A percentile compares a stretch with the other conserved stretches of the same genome.
phyloP scores from a whole-genome alignment of 1,284 basidiomycete species.

The Sutorius eximius region DNA sequence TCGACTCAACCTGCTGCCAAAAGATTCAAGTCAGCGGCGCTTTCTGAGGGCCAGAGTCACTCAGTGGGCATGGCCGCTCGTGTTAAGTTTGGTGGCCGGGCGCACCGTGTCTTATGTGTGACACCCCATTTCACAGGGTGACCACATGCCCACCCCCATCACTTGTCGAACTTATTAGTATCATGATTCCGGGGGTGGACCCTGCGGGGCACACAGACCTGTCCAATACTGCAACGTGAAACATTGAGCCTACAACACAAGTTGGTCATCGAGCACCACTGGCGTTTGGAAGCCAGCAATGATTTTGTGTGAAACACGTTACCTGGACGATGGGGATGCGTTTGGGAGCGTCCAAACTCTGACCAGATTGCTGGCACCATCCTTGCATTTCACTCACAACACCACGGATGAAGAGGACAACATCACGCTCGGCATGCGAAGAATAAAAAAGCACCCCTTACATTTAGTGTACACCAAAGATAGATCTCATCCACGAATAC shows the following conservation, averaged over 20 bases:
- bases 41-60: not conserved
- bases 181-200: not conserved
- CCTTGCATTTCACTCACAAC: not conserved
- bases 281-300: not conserved
- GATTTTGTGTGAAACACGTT: not conserved
- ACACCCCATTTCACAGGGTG: not conserved
- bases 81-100: not conserved
- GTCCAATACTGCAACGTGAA: too few species aligned
- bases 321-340: not conserved
- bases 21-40: not conserved
- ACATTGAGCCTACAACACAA: not conserved
- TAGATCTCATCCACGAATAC: not conserved
- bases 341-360: not conserved
- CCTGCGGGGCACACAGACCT: not conserved
- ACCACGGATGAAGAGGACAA: not conserved
- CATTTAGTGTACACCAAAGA: not conserved
- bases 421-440: too few species aligned
- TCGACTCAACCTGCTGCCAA: not conserved
- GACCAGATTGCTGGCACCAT: too few species aligned
- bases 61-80: not conserved
- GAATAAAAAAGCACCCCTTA: too few species aligned
- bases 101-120: not conserved
- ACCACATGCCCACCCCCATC: not conserved
- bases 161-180: not conserved
- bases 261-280: not conserved